phyloP scores from a whole-genome alignment of 331 rosid genomes.

The Saraca asoca region DNA sequence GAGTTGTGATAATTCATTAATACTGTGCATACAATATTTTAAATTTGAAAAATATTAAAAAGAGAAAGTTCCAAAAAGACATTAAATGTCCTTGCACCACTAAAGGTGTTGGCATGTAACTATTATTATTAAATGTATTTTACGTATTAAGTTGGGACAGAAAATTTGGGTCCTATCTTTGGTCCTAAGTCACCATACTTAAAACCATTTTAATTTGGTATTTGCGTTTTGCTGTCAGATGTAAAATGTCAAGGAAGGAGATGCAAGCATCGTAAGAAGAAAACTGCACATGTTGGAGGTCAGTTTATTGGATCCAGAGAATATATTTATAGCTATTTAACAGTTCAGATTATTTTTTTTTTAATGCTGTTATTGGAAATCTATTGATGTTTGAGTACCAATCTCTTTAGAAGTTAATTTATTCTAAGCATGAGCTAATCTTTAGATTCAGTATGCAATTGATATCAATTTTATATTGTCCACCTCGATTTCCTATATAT shows the following conservation, averaged over 20 bases:
- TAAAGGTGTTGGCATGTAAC: too few species aligned
- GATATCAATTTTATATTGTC: background rate
- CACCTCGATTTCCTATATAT: too few species aligned
- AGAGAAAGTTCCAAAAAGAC: too few species aligned
- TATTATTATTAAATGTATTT: background rate
- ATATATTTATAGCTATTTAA: too few species aligned
- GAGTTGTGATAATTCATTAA: too few species aligned
- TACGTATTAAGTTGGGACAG: background rate
- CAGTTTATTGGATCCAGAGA: conserved; percentile 17
- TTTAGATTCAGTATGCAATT: conserved; percentile 2
- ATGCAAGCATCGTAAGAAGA: conserved; percentile 35
- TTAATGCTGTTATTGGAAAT: too few species aligned
- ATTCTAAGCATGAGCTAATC: background rate
- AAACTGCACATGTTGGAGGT: conserved; percentile 38
- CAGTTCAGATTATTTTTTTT: too few species aligned
- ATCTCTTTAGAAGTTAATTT: background rate
- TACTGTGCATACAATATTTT: too few species aligned
- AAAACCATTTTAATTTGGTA: background rate
- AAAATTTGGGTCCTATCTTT: too few species aligned
- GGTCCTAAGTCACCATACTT: background rate
- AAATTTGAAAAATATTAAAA: too few species aligned
- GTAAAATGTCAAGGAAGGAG: conserved; percentile 31
- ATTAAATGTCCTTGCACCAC: too few species aligned
- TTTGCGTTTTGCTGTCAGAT: conserved; percentile 13
- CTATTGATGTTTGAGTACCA: conserved; percentile 4